A percentile compares a stretch with the other conserved stretches of the same genome.
These are phyloP conservation scores for Pulveroboletus ravenelii DNA, from an alignment of 768 basidiomycete genomes.

Conservation along the genomic window DNA sequence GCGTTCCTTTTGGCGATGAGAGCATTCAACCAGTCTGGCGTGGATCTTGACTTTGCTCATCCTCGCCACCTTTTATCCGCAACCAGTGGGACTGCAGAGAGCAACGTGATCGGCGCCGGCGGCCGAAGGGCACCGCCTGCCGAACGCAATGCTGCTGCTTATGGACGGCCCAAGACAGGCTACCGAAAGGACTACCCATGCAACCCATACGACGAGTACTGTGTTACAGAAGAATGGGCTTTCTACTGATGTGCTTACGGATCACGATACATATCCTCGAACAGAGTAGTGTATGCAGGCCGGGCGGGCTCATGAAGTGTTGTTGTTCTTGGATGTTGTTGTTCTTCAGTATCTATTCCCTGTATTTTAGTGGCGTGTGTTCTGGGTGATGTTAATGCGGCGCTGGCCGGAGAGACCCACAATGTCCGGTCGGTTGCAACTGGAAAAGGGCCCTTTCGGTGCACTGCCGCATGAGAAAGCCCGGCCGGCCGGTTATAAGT, in stretches of 20 bases:
- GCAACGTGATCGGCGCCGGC: constrained; percentile 31
- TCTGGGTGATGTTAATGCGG: not conserved
- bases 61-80: constrained; percentile 30
- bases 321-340: constrained; percentile 7
- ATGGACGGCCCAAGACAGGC: constrained; percentile 29
- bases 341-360: constrained; percentile 14
- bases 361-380: constrained; percentile 20
- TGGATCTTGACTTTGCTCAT: constrained; percentile 28
- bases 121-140: constrained; percentile 24
- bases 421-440: constrained; percentile 6
- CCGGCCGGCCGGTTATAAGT: constrained; percentile 7
- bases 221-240: constrained; percentile 68
- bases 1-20: constrained; percentile 42
- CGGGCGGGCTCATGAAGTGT: constrained; percentile 4
- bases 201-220: constrained; percentile 55
- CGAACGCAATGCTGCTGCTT: constrained; percentile 29
- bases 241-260: constrained; percentile 34
- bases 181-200: constrained; percentile 49
- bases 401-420: not conserved
- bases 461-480: constrained; percentile 2
- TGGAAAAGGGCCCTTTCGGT: constrained; percentile 22
- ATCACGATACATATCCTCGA: not conserved
- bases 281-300: constrained; percentile 1
- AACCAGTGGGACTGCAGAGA: constrained; percentile 32
- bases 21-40: constrained; percentile 31